Conservation (phyloP, 352 stramenopile genomes). For the Phytopythium mirpurense region DNA sequence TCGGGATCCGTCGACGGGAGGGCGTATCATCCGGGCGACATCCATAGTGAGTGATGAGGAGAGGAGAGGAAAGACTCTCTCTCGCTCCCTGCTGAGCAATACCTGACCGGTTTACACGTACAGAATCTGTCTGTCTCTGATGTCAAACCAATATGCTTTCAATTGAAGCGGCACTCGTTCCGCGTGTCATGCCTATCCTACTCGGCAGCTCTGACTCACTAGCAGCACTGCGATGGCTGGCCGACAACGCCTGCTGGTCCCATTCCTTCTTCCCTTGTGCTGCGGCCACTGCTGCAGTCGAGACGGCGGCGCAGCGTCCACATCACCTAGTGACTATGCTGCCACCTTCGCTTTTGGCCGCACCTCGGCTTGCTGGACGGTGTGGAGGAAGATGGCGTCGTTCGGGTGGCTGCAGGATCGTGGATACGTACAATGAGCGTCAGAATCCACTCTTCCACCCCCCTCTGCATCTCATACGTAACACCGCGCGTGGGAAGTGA, state of each 20-base stretch:
- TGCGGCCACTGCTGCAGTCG: too few relatives aligned
- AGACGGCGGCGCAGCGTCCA: too few relatives aligned
- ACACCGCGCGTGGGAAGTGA: background rate
- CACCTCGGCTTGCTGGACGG: conserved; percentile 86
- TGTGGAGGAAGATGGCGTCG: conserved; percentile 92
- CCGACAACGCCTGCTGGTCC: too few relatives aligned
- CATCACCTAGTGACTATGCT: conserved; percentile 3
- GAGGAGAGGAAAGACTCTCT: background rate
- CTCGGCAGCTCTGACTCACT: background rate
- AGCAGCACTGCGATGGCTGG: too few relatives aligned
- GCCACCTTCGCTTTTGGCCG: conserved; percentile 62
- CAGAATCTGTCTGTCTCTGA: background rate
- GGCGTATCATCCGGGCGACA: background rate
- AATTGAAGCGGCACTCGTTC: too few relatives aligned
- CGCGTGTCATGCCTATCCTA: too few relatives aligned
- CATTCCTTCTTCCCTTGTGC: too few relatives aligned
- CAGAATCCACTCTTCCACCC: background rate
- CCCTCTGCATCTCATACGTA: too few relatives aligned
- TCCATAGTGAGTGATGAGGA: conserved; percentile 5
- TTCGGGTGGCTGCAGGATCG: conserved; percentile 73
- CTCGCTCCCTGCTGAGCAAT: too few relatives aligned
- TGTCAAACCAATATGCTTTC: too few relatives aligned
- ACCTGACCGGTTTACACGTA: too few relatives aligned
- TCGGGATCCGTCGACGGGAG: background rate
- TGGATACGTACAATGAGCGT: conserved; percentile 4